These are phyloP conservation scores for Mimosa pudica DNA, from an alignment of 306 rosid genomes.

Conservation along the genomic window DNA sequence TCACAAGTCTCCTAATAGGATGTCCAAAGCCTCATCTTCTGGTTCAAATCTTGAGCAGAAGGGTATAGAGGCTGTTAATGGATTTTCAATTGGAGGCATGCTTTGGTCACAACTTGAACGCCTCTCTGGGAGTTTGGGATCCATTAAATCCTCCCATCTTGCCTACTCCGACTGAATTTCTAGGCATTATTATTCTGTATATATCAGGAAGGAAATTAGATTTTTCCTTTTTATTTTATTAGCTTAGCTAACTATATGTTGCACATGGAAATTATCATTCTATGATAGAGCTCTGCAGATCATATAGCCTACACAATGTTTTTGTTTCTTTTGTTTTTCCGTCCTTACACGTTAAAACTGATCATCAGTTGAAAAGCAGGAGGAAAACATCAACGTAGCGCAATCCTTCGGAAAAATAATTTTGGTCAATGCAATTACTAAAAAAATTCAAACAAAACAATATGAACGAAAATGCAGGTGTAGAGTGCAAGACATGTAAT, in stretches of 20 bases:
- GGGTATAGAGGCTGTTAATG: slow-evolving; percentile 38
- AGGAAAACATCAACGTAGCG: neutral
- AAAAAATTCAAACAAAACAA: neutral
- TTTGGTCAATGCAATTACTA: neutral
- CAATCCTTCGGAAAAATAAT: neutral
- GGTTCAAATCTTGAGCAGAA: slow-evolving; percentile 12
- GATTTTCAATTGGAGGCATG: slow-evolving; percentile 65
- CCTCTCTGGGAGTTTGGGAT: slow-evolving; percentile 57
- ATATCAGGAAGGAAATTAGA: slow-evolving; percentile 3
- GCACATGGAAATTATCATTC: slow-evolving; percentile 5
- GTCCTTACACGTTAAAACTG: neutral
- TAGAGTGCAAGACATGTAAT: neutral
- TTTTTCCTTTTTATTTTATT: slow-evolving; percentile 3
- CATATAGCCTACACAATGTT: neutral
- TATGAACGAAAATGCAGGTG: neutral
- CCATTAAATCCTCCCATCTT: slow-evolving; percentile 43
- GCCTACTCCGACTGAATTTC: neutral
- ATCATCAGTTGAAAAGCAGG: neutral
- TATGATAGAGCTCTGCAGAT: neutral
- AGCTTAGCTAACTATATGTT: neutral
- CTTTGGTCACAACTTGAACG: slow-evolving; percentile 80
- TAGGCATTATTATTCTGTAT: neutral
- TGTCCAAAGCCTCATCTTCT: slow-evolving; percentile 33
- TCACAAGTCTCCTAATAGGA: slow-evolving; percentile 51
- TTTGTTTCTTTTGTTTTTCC: neutral